Base-by-base conservation (phyloP, 805 yeast species). In the Cyberlindnera xylosilytica region DNA sequence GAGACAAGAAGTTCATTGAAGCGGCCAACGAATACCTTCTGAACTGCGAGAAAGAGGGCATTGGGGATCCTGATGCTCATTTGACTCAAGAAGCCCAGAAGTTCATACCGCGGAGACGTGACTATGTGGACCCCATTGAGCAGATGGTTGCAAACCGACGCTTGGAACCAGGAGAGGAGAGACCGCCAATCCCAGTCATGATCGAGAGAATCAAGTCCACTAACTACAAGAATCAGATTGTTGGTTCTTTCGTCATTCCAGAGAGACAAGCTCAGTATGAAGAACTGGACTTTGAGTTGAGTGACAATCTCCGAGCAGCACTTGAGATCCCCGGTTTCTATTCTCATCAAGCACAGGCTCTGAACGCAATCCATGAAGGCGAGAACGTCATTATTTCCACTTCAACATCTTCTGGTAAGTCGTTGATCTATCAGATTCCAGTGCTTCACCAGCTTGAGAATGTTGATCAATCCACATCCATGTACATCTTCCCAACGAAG, bases 331-430 rank as follows among this genome's bases (percentile, higher is more conserved):
- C 72, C 1, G 58, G 66, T 6, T 73, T 91, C 27, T 93, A 88
- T 60, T 60, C 78, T 0, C 99, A 93, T 64, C 99, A 93, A 60
- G 78, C 85, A 1, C 74, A 76, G 38, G 97, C 97, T 0, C 60
- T 90, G 2, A 73, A 81, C 41, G 73, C 81, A 0, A 62, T 85
- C 18, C 61, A 76, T 36, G 52, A 64, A 0, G 79, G 79, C 0
- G 68, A 76, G 36, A 81, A 90, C 62, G 88, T 89, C 4, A 86
- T 93, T 33, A 81, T 90, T 3, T 82, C 96, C n/a, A 93, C 99
- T 0, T 80, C 97, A 0, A 93, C 99, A 0, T 88, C 97, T 0
- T 89, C 97, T 0, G 99, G 99, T 36, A 93, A 93, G 56, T 90
- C 98, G 0, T 68, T 93, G 47, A 86, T 93, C 22, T 93, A 90